These are phyloP conservation scores for Aurifilum marmelostoma DNA, from an alignment of 2,329 filamentous ascomycete genomes.

Conservation along the genomic window DNA sequence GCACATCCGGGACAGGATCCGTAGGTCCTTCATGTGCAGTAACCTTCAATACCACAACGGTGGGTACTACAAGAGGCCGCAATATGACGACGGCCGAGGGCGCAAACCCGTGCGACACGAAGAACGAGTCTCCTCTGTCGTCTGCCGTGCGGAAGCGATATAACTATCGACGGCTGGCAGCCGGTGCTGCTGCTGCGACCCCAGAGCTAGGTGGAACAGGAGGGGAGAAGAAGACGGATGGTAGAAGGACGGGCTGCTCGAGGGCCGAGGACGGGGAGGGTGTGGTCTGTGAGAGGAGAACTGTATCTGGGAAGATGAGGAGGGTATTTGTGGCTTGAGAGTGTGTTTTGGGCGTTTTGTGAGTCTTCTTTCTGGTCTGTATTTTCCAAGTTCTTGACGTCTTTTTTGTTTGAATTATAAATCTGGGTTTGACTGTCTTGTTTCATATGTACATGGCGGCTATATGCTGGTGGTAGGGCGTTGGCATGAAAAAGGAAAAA, in stretches of 20 bases:
- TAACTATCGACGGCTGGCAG: not conserved
- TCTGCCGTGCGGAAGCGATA: not conserved
- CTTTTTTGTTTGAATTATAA: not conserved
- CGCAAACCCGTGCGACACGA: not conserved
- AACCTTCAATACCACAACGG: not conserved
- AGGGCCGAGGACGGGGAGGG: not conserved
- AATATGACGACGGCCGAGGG: not conserved
- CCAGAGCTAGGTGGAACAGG: too few relatives aligned
- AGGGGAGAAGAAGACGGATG: too few relatives aligned
- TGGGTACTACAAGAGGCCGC: not conserved
- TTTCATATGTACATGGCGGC: too few relatives aligned
- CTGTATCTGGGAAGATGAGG: not conserved
- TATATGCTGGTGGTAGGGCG: too few relatives aligned
- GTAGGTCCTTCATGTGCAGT: too few relatives aligned
- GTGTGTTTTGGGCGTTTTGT: not conserved
- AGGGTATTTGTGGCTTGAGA: slow-evolving; percentile 5
- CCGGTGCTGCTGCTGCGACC: not conserved
- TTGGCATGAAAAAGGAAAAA: too few relatives aligned
- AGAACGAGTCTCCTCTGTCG: not conserved
- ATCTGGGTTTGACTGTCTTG: too few relatives aligned
- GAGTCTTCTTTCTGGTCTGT: not conserved
- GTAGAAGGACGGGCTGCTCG: not conserved
- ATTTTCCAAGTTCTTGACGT: not conserved
- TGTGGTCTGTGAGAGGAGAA: slow-evolving; percentile 3
- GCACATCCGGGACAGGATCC: not conserved